Conservation (phyloP, 164 flowering plant genomes). For the Dillenia turbinata region DNA sequence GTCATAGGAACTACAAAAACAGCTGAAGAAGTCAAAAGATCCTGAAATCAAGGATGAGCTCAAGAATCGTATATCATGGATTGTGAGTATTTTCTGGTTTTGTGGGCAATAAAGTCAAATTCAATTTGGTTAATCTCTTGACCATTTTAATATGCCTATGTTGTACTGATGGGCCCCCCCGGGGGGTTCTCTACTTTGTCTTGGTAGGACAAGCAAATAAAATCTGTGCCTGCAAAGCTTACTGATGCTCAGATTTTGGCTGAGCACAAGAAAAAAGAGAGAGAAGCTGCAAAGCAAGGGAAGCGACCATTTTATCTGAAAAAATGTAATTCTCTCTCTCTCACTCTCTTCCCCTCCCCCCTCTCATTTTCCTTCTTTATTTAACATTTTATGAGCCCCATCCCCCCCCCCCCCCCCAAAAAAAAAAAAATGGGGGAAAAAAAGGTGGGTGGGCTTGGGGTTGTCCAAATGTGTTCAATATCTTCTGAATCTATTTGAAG, state of each 20-base stretch:
- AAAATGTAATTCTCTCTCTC: slow-evolving; percentile 60
- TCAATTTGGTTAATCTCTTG: too few species aligned
- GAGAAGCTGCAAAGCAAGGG: slow-evolving; percentile 87
- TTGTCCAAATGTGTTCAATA: too few species aligned
- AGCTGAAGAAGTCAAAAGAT: slow-evolving; percentile 50
- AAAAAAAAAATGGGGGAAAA: too few species aligned
- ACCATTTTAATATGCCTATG: too few species aligned
- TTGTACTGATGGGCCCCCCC: too few species aligned
- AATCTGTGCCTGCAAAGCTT: slow-evolving; percentile 41
- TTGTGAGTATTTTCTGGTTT: slow-evolving; percentile 45
- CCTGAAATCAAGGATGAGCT: slow-evolving; percentile 41
- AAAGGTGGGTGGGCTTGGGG: too few species aligned
- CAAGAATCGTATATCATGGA: slow-evolving; percentile 52
- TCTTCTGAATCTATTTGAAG: too few species aligned
- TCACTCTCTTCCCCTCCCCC: slow-evolving; percentile 16
- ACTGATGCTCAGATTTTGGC: slow-evolving; percentile 51
- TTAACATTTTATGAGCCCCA: neutral
- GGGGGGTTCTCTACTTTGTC: neutral
- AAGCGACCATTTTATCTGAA: slow-evolving; percentile 81
- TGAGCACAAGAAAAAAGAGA: slow-evolving; percentile 87
- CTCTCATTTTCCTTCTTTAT: neutral
- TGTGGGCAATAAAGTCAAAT: too few species aligned
- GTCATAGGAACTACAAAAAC: slow-evolving; percentile 53
- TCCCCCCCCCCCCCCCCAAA: neutral
- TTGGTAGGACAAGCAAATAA: slow-evolving; percentile 66